Base-by-base conservation (phyloP, 2,329 filamentous ascomycete genomes). In the Xylariaceae sp. region DNA sequence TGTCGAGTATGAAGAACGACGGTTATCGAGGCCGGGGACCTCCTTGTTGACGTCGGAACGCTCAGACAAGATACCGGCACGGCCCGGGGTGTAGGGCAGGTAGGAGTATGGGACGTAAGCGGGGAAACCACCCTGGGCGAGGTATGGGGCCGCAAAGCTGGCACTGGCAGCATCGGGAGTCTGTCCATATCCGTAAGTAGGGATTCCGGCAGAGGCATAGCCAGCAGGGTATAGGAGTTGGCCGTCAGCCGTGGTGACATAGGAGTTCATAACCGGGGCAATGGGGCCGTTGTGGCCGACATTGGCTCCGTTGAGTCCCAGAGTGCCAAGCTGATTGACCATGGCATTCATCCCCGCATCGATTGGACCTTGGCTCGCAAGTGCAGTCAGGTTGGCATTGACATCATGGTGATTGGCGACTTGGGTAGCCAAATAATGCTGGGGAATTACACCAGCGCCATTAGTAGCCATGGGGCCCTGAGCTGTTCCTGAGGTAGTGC, bases 1-100 rank as follows among this genome's bases (percentile, higher is more conserved):
- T 26, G 84, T 86, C 1, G 84, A 86, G 68, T 86, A 86, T 2
- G 84, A 86, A 15, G 81, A 82, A 49, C 84, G 81, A 21, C 84
- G 83, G 55, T 86, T 85, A 61, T 86, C 83, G 29, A 86, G 73
- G 30, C 75, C 79, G 16, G 83, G 84, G 49, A 85, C 78, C 34
- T 85, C 80, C 26, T 76, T 74, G 13, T 68, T 71, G 62, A 70
- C 72, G 32, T 80, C 76, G 46, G 74, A 69, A 30, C 76, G 78
- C 55, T 78, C 74, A 39, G 75, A 72, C 16, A 72, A 67, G 7
- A 70, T 67, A 30, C 71, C 68, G 30, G 74, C 65, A 16, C 79
- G 77, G n/a, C 75, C 77, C 18, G 80, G 77, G 12, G 79, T 80
- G 64, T 75, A 80, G 2, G 80, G 79, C 63, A 80, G 66, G 39